A percentile compares a stretch with the other conserved stretches of the same genome.
Conservation (phyloP, 2,329 filamentous ascomycete species). For the Colletotrichum chlorophyti region DNA sequence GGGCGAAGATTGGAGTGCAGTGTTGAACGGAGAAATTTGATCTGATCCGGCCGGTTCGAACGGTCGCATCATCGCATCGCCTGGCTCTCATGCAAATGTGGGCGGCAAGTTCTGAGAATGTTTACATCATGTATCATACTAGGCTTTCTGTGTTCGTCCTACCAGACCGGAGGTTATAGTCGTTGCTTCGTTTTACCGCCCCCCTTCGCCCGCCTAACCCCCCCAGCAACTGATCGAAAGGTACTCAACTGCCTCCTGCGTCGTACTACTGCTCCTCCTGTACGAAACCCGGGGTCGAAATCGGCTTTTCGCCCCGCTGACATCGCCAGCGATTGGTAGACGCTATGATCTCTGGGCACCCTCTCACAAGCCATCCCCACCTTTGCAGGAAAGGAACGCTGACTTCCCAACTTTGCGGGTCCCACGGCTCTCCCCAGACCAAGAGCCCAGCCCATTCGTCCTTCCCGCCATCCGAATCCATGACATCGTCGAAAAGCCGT, state of each 20-base stretch:
- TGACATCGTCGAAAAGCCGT: background rate
- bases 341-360: constrained; percentile 43
- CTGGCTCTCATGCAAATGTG: too few relatives aligned
- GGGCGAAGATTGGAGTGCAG: constrained; percentile 27
- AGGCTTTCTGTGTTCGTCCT: too few relatives aligned
- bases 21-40: constrained; percentile 1
- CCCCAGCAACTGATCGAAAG: too few relatives aligned
- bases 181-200: too few relatives aligned
- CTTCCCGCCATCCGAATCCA: background rate
- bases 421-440: constrained; percentile 53
- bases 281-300: background rate
- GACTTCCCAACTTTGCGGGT: constrained; percentile 53
- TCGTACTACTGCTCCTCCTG: background rate
- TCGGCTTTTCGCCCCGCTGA: background rate
- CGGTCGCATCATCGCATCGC: too few relatives aligned
- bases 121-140: too few relatives aligned
- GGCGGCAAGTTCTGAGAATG: too few relatives aligned
- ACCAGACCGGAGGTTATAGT: too few relatives aligned
- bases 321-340: constrained; percentile 43
- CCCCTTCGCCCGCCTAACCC: too few relatives aligned
- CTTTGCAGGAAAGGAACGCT: constrained; percentile 50
- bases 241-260: too few relatives aligned
- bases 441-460: constrained; percentile 8
- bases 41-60: too few relatives aligned
- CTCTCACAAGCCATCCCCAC: constrained; percentile 47